These are phyloP conservation scores for Candida anglica DNA, from an alignment of 805 yeast species.

Conservation along the genomic window DNA sequence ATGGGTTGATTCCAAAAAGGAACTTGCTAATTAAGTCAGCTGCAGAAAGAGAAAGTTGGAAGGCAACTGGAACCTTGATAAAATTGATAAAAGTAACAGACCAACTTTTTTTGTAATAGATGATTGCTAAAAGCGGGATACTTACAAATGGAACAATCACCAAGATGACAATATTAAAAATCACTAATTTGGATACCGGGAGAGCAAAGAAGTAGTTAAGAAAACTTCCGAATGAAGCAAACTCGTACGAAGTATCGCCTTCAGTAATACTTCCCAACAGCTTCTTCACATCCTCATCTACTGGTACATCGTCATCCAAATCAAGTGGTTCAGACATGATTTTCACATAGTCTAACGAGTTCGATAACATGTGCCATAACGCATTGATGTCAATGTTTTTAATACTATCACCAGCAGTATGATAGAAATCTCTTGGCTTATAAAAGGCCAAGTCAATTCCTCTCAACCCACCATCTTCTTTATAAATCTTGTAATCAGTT, in stretches of 20 bases:
- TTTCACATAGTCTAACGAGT: constrained; percentile 56
- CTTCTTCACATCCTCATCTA: background rate
- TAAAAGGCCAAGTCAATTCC: constrained; percentile 91
- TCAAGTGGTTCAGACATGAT: constrained; percentile 36
- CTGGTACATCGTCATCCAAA: constrained; percentile 18
- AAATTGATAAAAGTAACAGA: constrained; percentile 35
- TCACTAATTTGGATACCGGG: constrained; percentile 47
- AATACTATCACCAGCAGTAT: constrained; percentile 71
- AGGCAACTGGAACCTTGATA: constrained; percentile 58
- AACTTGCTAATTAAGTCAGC: constrained; percentile 18
- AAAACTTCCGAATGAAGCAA: constrained; percentile 64
- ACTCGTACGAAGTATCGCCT: constrained; percentile 9
- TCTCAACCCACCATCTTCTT: constrained; percentile 56
- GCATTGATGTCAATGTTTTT: constrained; percentile 61
- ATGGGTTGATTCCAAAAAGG: constrained; percentile 20
- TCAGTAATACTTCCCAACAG: background rate
- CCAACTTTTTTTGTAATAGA: constrained; percentile 49
- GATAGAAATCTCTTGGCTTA: constrained; percentile 80
- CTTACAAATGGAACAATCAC: constrained; percentile 52
- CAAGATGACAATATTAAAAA: constrained; percentile 51
- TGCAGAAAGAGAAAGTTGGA: constrained; percentile 39
- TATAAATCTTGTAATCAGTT: constrained; percentile 79
- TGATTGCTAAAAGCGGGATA: constrained; percentile 42
- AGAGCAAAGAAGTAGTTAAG: constrained; percentile 55
- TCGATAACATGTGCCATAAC: constrained; percentile 80